These are phyloP conservation scores for Aspergillus intermedius DNA, from an alignment of 2,329 filamentous ascomycete genomes.

Conservation along the genomic window DNA sequence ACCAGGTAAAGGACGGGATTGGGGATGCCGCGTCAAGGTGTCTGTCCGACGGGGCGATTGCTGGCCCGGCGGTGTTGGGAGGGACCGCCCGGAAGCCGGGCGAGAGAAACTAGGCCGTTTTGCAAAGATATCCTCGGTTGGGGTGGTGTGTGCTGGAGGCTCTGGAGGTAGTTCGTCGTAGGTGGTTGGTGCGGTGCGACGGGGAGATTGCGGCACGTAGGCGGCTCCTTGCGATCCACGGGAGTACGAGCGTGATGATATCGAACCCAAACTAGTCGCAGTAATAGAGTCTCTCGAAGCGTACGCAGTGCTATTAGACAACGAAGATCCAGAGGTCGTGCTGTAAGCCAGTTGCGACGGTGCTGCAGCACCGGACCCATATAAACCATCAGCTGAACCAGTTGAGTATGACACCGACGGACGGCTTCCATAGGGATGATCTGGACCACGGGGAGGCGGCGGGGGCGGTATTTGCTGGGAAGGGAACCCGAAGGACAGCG, in stretches of 20 bases:
- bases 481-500: slow-evolving; percentile 26
- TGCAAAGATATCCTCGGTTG: slow-evolving; percentile 19
- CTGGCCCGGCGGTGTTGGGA: slow-evolving; percentile 45
- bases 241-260: slow-evolving; percentile 19
- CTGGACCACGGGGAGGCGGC: slow-evolving; percentile 33
- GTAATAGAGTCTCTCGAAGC: slow-evolving; percentile 17
- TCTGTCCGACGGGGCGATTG: slow-evolving; percentile 47
- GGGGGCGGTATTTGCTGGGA: slow-evolving; percentile 30
- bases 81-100: slow-evolving; percentile 30
- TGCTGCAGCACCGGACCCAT: slow-evolving; percentile 18
- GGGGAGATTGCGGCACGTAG: slow-evolving; percentile 19
- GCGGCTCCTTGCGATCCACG: slow-evolving; percentile 15
- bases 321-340: slow-evolving; percentile 12
- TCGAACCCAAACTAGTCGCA: slow-evolving; percentile 9
- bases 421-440: slow-evolving; percentile 33
- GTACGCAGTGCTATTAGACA: slow-evolving; percentile 15
- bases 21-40: slow-evolving; percentile 51
- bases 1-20: slow-evolving; percentile 53
- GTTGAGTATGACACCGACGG: slow-evolving; percentile 21
- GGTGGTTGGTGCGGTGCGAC: slow-evolving; percentile 11
- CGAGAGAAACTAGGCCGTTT: slow-evolving; percentile 24
- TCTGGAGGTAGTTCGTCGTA: slow-evolving; percentile 27
- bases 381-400: slow-evolving; percentile 13
- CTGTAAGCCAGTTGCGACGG: slow-evolving; percentile 24
- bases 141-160: slow-evolving; percentile 26